phyloP scores from a whole-genome alignment of 139 green algal species.

The Haematococcus sp. region DNA sequence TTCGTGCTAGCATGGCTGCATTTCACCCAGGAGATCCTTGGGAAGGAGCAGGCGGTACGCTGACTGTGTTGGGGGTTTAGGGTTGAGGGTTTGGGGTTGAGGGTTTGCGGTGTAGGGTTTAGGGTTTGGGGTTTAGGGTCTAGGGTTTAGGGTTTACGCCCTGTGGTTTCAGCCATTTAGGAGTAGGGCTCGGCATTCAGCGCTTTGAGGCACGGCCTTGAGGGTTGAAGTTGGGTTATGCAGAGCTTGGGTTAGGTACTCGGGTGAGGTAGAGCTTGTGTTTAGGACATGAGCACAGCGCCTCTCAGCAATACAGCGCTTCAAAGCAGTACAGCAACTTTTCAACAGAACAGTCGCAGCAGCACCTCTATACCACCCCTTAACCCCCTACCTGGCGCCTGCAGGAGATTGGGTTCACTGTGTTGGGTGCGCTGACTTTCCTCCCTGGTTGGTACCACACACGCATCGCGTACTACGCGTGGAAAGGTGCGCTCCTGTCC shows the following conservation, averaged over 20 bases:
- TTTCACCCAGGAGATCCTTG: constrained; percentile 46
- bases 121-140: too few relatives aligned
- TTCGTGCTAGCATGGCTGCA: constrained; percentile 53
- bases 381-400: not conserved
- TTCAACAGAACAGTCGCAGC: too few relatives aligned
- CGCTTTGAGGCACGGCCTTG: too few relatives aligned
- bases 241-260: too few relatives aligned
- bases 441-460: constrained; percentile 45
- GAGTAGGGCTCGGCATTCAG: not conserved
- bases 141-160: too few relatives aligned
- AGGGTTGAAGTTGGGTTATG: too few relatives aligned
- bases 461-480: constrained; percentile 37
- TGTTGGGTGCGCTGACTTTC: constrained; percentile 44
- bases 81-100: not conserved
- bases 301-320: too few relatives aligned
- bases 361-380: too few relatives aligned
- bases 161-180: not conserved
- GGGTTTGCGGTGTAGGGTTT: too few relatives aligned
- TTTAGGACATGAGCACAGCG: too few relatives aligned
- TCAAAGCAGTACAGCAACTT: too few relatives aligned
- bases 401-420: constrained; percentile 50
- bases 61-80: not conserved
- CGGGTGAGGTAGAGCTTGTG: too few relatives aligned
- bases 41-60: constrained; percentile 52
- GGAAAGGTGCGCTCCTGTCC: constrained; percentile 1